phyloP scores from a whole-genome alignment of 495 filamentous ascomycete species.

The Cenococcum geophilum region DNA sequence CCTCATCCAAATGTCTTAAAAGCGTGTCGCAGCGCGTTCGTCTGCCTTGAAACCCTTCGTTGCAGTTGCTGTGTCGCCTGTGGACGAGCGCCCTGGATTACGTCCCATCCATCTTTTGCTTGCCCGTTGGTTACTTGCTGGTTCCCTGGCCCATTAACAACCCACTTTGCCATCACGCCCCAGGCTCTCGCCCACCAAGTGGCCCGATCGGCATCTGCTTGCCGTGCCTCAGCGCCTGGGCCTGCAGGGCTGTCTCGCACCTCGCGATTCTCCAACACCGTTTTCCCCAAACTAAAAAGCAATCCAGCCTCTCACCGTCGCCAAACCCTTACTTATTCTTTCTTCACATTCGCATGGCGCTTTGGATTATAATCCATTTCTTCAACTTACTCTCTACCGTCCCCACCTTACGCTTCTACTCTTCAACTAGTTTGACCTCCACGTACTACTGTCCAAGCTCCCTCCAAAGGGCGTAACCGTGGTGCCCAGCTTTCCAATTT shows the following conservation, averaged over 20 bases:
- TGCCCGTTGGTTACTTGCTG: neutral
- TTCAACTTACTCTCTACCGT: slow-evolving; percentile 14
- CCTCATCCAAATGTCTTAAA: neutral
- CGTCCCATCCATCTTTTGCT: neutral
- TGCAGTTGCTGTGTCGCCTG: neutral
- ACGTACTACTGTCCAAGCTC: slow-evolving; percentile 27
- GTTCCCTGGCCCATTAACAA: neutral
- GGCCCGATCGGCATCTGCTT: slow-evolving; percentile 1
- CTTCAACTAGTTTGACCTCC: slow-evolving; percentile 14
- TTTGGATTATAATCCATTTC: slow-evolving; percentile 8
- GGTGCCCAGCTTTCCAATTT: slow-evolving; percentile 9
- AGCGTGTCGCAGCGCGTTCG: neutral
- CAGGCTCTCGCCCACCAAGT: neutral
- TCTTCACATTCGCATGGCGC: slow-evolving; percentile 19
- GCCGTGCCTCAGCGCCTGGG: neutral
- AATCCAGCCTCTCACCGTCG: neutral
- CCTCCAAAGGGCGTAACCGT: slow-evolving; percentile 28
- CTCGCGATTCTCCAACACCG: neutral
- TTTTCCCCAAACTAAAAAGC: neutral
- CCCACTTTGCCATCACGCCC: neutral
- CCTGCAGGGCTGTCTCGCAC: neutral
- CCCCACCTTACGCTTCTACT: slow-evolving; percentile 19
- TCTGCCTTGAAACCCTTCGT: neutral
- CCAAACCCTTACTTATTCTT: neutral
- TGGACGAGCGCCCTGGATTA: too few species aligned